Base-by-base conservation (phyloP, 352 stramenopile genomes). In the Pythium diclinum region DNA sequence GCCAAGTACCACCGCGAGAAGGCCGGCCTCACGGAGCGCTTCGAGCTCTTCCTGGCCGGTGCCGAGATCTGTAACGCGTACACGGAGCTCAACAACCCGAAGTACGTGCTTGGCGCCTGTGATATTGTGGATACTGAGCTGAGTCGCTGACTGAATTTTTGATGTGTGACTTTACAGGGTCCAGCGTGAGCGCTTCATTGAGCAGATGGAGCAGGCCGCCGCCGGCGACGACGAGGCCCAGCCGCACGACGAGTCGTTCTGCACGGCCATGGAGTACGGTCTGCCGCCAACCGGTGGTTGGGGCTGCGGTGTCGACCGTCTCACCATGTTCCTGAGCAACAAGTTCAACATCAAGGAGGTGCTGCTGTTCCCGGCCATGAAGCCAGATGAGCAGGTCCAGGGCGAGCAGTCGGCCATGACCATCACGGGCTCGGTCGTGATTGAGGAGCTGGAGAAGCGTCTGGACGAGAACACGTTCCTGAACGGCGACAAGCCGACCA, bases 321-420 rank as follows among this genome's bases (percentile, higher is more conserved):
- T 99, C 42, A 95, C 95, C 53, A 99, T 99, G 96, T 89, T 99
- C 67, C 76, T 98, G 62, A 97, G 93, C 53, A 98, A 99, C 76
- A 89, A 81, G 59, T 90, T 91, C 60, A 91, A 92, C 73, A 91
- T 94, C 78, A 99, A 99, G 87, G 97, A 99, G 78, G 97, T 99
- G 44, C 77, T 99, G 64, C 81, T 99, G 13, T 99, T 99, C 82
- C 97, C 97, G 44, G 97, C 97, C 51, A 99, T 99, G 97, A 99
- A 99, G 80, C 97, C 97, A 16, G 85, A 97, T 33, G 84, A 93
- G 69, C 81, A 92, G 70, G 65, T 72, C 54, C 61, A 66, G 25
- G 25, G 38, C n/a, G 42, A 56, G 6, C 53, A 53, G 14, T 23
- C 66, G 33, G 40, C 60, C n/a, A 30, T 71, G 11, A 64, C 54